Conservation (phyloP, 768 basidiomycete species). For the Leccinum aurantiacum region DNA sequence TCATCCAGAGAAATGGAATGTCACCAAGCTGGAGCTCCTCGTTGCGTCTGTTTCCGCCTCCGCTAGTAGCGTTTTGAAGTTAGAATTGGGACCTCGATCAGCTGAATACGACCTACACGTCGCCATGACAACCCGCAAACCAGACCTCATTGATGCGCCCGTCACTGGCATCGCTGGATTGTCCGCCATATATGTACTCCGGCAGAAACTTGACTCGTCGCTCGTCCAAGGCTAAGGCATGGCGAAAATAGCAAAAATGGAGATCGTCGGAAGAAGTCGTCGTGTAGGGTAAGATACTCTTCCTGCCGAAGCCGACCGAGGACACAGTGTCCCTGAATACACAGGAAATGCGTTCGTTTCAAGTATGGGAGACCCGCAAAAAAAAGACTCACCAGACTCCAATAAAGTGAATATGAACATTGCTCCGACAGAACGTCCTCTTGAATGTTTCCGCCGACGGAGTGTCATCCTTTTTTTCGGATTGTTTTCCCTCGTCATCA, state of each 20-base stretch:
- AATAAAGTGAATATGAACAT: conserved; percentile 43
- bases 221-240: conserved; percentile 49
- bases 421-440: conserved; percentile 33
- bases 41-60: conserved; percentile 29
- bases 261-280: conserved; percentile 17
- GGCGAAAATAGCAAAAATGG: conserved; percentile 44
- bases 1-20: conserved; percentile 33
- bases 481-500: conserved; percentile 15
- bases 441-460: conserved; percentile 32
- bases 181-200: conserved; percentile 37
- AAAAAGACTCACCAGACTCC: conserved; percentile 40
- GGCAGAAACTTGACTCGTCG: conserved; percentile 48
- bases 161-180: conserved; percentile 7
- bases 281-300: conserved; percentile 32
- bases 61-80: conserved; percentile 9
- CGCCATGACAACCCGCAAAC: conserved; percentile 42
- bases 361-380: no score
- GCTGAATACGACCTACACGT: conserved; percentile 31
- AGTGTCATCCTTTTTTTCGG: conserved; percentile 4
- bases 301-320: conserved; percentile 39
- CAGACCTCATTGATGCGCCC: conserved; percentile 42
- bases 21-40: conserved; percentile 27
- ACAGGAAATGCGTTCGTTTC: not conserved
- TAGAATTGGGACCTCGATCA: not conserved
- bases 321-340: conserved; percentile 46